phyloP scores from a whole-genome alignment of 345 rosid species.

The Hevea brasiliensis region DNA sequence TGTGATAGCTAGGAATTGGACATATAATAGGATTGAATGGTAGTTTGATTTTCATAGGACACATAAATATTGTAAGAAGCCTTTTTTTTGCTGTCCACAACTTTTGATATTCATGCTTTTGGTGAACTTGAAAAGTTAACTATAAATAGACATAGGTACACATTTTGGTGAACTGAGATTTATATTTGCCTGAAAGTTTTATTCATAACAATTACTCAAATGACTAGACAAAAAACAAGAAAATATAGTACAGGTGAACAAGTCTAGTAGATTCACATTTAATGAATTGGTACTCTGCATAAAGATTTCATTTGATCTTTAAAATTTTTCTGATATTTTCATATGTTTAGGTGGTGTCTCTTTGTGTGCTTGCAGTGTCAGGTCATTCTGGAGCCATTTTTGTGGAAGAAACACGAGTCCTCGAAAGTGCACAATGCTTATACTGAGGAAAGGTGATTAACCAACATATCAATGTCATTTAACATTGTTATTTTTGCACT shows the following conservation, averaged over 20 bases:
- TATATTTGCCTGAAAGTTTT: constrained; percentile 1
- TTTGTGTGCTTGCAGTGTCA: constrained; percentile 47
- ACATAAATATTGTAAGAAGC: neutral
- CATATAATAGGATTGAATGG: neutral
- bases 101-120: neutral
- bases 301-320: neutral
- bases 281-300: neutral
- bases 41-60: neutral
- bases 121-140: neutral
- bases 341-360: constrained; percentile 3
- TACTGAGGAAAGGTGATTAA: constrained; percentile 51
- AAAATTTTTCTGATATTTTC: neutral
- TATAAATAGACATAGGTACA: no score
- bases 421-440: constrained; percentile 39
- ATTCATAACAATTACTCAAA: neutral
- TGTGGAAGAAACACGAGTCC: constrained; percentile 63
- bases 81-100: neutral
- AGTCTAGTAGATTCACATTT: neutral
- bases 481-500: neutral
- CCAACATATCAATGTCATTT: neutral
- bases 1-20: constrained; percentile 3
- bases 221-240: neutral
- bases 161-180: no score
- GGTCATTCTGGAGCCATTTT: constrained; percentile 66
- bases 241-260: neutral